phyloP scores from a whole-genome alignment of 495 filamentous ascomycete genomes.

The Neurospora sp. region DNA sequence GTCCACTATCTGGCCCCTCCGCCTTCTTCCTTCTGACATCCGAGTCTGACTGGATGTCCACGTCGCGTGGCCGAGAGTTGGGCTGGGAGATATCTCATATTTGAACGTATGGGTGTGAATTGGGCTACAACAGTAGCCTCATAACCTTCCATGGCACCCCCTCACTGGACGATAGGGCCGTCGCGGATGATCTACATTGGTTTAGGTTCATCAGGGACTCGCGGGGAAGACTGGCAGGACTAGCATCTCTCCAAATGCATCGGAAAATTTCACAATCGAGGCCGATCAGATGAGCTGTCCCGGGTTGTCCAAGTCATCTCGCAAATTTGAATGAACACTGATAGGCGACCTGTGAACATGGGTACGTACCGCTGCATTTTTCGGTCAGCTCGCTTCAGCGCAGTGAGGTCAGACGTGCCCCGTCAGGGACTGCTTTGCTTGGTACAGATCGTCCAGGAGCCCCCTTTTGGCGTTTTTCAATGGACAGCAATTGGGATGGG shows the following conservation, averaged over 20 bases:
- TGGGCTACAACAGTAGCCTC: background rate
- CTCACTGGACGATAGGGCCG: background rate
- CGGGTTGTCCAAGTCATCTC: background rate
- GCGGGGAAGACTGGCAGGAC: background rate
- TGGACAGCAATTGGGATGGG: background rate
- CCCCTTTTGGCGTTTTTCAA: background rate
- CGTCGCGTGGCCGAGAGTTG: background rate
- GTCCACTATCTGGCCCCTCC: background rate
- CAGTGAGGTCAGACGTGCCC: constrained; percentile 14
- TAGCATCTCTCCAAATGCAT: background rate
- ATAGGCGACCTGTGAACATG: constrained; percentile 2
- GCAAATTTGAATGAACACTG: constrained; percentile 9
- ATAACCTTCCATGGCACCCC: background rate
- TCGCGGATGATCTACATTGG: background rate
- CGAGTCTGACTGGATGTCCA: background rate
- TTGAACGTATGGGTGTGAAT: background rate
- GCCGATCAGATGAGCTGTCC: background rate
- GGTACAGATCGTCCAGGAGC: background rate
- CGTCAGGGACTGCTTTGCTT: background rate
- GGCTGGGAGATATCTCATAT: background rate
- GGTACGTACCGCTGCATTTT: constrained; percentile 1
- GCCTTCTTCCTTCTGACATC: background rate
- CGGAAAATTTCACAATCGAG: background rate
- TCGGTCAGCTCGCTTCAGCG: constrained; percentile 15
- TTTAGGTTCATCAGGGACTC: background rate